phyloP scores from a whole-genome alignment of 352 stramenopile species.

The Pythium vanterpoolii region DNA sequence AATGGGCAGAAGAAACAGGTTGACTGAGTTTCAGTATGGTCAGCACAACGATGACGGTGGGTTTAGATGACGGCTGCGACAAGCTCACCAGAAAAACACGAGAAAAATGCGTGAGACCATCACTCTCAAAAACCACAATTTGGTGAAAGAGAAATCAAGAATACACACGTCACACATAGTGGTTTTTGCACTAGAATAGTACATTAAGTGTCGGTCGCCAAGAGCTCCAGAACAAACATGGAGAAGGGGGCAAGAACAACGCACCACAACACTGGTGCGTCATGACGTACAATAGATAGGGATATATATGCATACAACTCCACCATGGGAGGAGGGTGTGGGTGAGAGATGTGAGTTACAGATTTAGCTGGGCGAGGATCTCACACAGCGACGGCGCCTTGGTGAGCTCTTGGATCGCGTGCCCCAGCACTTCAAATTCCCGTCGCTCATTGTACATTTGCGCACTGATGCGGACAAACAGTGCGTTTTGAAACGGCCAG shows the following conservation, averaged over 20 bases:
- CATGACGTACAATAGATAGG: not conserved
- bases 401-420: slow-evolving; percentile 72
- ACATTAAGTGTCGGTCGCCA: not conserved
- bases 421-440: slow-evolving; percentile 72
- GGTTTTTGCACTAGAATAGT: slow-evolving; percentile 11
- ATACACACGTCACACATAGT: slow-evolving; percentile 14
- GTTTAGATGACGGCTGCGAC: not conserved
- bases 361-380: slow-evolving; percentile 59
- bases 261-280: too few relatives aligned
- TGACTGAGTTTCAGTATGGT: slow-evolving; percentile 11
- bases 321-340: too few relatives aligned
- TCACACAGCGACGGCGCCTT: slow-evolving; percentile 59
- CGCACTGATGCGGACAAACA: slow-evolving; percentile 80
- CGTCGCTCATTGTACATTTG: slow-evolving; percentile 86
- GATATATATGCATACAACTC: not conserved
- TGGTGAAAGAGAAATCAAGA: not conserved
- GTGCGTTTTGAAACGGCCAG: slow-evolving; percentile 54
- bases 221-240: not conserved
- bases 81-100: not conserved
- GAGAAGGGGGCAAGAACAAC: not conserved
- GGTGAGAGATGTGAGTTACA: slow-evolving; percentile 30
- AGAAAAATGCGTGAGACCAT: slow-evolving; percentile 1
- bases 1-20: slow-evolving; percentile 3
- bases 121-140: slow-evolving; percentile 15
- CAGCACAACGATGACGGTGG: slow-evolving; percentile 1